These are phyloP conservation scores for Hyphopichia wangnamkhiaoensis DNA, from an alignment of 1,139 yeast genomes.

Conservation along the genomic window DNA sequence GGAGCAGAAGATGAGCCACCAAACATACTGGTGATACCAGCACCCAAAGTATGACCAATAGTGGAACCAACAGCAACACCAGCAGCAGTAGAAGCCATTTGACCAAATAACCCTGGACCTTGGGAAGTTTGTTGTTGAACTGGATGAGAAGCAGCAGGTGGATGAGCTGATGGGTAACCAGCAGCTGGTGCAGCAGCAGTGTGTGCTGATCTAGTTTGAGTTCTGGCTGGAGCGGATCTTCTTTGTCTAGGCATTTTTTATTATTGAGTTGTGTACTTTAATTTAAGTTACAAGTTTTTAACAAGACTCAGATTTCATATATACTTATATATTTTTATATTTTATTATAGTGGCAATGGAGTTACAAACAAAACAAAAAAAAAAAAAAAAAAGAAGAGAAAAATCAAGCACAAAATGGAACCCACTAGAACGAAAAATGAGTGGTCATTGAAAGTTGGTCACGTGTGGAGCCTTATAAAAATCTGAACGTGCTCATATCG, in stretches of 20 bases:
- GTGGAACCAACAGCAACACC: slow-evolving; percentile 99
- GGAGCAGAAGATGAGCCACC: slow-evolving; percentile 74
- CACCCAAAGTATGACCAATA: slow-evolving; percentile 94
- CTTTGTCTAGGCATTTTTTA: slow-evolving; percentile 60
- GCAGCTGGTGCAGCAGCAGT: slow-evolving; percentile 66
- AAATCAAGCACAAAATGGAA: background rate
- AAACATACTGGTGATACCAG: slow-evolving; percentile 85
- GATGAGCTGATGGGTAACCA: slow-evolving; percentile 38
- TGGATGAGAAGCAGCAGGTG: slow-evolving; percentile 27
- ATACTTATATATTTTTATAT: background rate
- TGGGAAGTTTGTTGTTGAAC: slow-evolving; percentile 38
- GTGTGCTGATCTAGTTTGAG: slow-evolving; percentile 72
- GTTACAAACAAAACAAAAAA: background rate
- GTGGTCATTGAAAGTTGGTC: too few relatives aligned
- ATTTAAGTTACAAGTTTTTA: background rate
- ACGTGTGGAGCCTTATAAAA: too few relatives aligned
- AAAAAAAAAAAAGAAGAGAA: background rate
- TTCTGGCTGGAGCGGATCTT: slow-evolving; percentile 63
- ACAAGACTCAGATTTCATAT: background rate
- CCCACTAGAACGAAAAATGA: background rate
- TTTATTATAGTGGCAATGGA: slow-evolving; percentile 1
- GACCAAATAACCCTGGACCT: slow-evolving; percentile 87
- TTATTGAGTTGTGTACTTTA: slow-evolving; percentile 2
- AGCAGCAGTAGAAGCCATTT: slow-evolving; percentile 98
- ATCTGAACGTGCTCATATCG: too few relatives aligned